Conservation (phyloP, 352 stramenopile genomes). For the Phytopythium boreale region DNA sequence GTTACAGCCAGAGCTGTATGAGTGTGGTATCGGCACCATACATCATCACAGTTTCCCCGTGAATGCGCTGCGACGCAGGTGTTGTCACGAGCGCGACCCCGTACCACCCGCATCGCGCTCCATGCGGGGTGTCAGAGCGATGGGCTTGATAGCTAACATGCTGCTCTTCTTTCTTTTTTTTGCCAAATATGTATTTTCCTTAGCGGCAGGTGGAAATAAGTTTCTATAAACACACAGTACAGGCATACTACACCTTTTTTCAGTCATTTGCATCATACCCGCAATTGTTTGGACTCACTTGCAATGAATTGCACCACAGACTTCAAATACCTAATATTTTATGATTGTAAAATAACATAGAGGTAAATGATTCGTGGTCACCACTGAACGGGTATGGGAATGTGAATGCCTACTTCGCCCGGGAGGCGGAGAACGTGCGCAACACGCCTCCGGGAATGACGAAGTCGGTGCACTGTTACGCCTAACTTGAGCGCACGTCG, state of each 20-base stretch:
- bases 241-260: not conserved
- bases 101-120: too few species aligned
- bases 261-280: not conserved
- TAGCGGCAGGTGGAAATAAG: not conserved
- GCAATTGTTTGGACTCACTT: not conserved
- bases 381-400: not conserved
- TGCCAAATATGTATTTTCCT: too few species aligned
- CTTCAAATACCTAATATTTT: not conserved
- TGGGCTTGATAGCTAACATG: too few species aligned
- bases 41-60: too few species aligned
- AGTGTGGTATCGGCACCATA: too few species aligned
- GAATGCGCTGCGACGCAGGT: too few species aligned
- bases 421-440: not conserved
- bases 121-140: too few species aligned
- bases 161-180: too few species aligned
- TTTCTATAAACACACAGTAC: not conserved
- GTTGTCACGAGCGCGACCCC: too few species aligned
- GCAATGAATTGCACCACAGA: not conserved
- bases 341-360: not conserved
- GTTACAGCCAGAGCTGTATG: too few species aligned
- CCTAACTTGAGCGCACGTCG: not conserved
- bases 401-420: conserved; percentile 8
- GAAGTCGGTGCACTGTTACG: conserved; percentile 7
- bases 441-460: conserved; percentile 1
- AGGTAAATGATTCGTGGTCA: not conserved